These are phyloP conservation scores for Meyerozyma guilliermondii DNA, from an alignment of 1,139 yeast species.

Conservation along the genomic window DNA sequence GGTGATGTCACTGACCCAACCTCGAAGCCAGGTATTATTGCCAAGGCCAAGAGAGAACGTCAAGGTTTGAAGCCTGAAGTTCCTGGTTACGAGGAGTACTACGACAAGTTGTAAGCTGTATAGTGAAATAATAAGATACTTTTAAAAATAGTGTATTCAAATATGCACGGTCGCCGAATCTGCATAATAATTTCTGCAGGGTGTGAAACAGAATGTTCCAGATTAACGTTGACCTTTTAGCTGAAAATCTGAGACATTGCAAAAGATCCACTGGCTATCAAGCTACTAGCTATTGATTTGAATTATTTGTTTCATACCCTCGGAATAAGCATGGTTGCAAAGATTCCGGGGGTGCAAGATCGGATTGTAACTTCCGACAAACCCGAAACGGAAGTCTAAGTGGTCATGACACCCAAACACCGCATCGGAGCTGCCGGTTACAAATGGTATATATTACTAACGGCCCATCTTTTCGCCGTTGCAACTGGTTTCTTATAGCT, in stretches of 20 bases:
- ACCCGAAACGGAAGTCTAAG: neutral
- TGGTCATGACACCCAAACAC: neutral
- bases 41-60: slow-evolving; percentile 87
- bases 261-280: no score
- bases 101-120: slow-evolving; percentile 86
- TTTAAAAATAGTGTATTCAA: neutral
- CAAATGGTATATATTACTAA: neutral
- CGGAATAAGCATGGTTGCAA: no score
- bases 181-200: no score
- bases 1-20: slow-evolving; percentile 93
- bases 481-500: neutral
- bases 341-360: neutral
- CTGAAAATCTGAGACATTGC: no score
- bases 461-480: neutral
- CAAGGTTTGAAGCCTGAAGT: slow-evolving; percentile 95
- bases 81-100: slow-evolving; percentile 99
- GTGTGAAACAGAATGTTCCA: no score
- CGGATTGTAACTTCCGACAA: neutral
- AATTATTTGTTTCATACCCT: no score
- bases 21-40: slow-evolving; percentile 94
- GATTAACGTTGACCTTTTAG: no score
- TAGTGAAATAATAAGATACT: neutral
- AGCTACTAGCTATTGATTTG: no score
- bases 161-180: no score
- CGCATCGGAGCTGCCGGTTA: neutral